Evolutionary conservation across 768 basidiomycete genomes (phyloP).

Genomic region (Floccularia luteovirens): DNA sequence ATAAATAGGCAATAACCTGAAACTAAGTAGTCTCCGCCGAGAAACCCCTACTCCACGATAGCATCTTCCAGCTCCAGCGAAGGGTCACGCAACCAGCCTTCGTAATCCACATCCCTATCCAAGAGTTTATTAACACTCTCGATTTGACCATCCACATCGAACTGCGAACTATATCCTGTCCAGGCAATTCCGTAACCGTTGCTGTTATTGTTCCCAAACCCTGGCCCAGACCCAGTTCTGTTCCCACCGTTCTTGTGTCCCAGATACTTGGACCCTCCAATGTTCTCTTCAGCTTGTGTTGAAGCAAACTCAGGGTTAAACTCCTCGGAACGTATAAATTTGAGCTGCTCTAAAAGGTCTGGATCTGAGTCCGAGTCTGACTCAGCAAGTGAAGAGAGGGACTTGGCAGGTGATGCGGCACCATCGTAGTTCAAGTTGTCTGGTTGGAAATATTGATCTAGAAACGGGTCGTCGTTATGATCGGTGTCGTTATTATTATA

Average conservation of each 20-base stretch:
- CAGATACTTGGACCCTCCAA: not conserved
- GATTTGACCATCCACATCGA: constrained; percentile 47
- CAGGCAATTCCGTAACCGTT: constrained; percentile 19
- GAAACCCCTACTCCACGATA: too few species aligned
- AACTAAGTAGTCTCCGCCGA: too few species aligned
- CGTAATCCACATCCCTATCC: constrained; percentile 52
- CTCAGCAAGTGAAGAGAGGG: constrained; percentile 24
- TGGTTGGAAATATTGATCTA: too few species aligned
- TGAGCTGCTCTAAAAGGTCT: constrained; percentile 5
- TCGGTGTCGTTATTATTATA: too few species aligned
- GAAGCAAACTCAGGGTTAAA: constrained; percentile 26
- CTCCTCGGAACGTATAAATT: not conserved
- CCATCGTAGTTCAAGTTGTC: constrained; percentile 4
- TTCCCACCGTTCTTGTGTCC: too few species aligned
- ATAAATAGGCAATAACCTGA: too few species aligned
- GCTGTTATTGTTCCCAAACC: constrained; percentile 7
- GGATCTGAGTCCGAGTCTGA: constrained; percentile 20
- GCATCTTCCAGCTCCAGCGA: not conserved
- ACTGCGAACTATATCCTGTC: constrained; percentile 49
- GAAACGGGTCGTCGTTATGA: too few species aligned
- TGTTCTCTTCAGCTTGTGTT: constrained; percentile 17
- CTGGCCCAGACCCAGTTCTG: too few species aligned
- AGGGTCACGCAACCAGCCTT: constrained; percentile 31
- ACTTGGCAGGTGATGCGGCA: constrained; percentile 22
- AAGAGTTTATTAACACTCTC: constrained; percentile 46